A percentile compares a stretch with the other conserved stretches of the same genome.
These are phyloP conservation scores for grape (Vitis vinifera) DNA, from an alignment of 164 flowering plant genomes.

Conservation along the genomic window DNA sequence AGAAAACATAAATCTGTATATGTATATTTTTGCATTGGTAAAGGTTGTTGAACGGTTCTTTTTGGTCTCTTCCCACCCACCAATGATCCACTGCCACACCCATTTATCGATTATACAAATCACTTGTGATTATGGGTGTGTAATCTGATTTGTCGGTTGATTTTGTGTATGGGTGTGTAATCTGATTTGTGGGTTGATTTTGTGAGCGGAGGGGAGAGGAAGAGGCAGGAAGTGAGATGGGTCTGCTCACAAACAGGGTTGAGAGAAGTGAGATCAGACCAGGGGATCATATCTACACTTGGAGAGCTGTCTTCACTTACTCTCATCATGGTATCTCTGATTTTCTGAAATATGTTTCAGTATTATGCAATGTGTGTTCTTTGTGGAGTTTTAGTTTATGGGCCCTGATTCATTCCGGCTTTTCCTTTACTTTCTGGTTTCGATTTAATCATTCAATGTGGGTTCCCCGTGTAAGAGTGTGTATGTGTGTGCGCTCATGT, in stretches of 20 bases:
- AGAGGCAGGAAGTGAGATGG: conserved; percentile 45
- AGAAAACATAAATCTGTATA: no score
- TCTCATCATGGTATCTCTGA: conserved; percentile 81
- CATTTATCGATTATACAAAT: no score
- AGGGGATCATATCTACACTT: conserved; percentile 95
- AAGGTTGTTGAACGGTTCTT: conserved; percentile 9
- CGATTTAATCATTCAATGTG: not conserved
- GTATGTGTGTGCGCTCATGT: not conserved
- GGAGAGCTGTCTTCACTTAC: conserved; percentile 87
- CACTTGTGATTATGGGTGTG: no score
- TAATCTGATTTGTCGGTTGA: no score
- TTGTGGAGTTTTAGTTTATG: not conserved
- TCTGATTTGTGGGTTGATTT: not conserved
- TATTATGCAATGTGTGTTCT: not conserved
- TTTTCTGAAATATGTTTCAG: no score
- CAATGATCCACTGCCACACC: not conserved
- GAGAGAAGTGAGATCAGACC: conserved; percentile 70
- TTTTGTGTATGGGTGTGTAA: not conserved
- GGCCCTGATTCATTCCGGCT: not conserved
- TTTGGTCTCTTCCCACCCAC: not conserved
- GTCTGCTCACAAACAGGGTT: conserved; percentile 74
- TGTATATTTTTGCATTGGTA: not conserved
- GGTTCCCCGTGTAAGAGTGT: not conserved
- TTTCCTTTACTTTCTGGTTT: not conserved
- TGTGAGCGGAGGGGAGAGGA: conserved; percentile 1